Conservation (phyloP, 2,329 filamentous ascomycete genomes). For the Aulographum hederae region DNA sequence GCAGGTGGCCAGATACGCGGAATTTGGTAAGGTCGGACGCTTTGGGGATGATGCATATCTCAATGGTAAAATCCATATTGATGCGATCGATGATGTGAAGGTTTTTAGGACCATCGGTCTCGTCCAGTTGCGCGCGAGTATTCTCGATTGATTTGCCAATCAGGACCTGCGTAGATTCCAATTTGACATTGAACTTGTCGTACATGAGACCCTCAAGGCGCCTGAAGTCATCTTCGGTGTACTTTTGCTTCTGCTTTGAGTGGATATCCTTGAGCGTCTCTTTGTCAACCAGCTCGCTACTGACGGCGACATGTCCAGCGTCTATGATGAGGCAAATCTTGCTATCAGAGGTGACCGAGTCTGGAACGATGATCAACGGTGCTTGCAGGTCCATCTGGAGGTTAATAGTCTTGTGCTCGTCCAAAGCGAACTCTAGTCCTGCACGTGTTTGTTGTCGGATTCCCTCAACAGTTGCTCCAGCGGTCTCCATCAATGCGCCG, state of each 20-base stretch:
- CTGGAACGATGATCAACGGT: slow-evolving; percentile 87
- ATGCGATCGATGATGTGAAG: slow-evolving; percentile 91
- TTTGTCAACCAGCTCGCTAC: slow-evolving; percentile 84
- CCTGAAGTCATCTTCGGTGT: slow-evolving; percentile 76
- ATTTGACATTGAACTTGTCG: slow-evolving; percentile 83
- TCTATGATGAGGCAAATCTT: slow-evolving; percentile 87
- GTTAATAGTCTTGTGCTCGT: slow-evolving; percentile 97
- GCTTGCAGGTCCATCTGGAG: slow-evolving; percentile 90
- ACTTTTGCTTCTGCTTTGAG: slow-evolving; percentile 71
- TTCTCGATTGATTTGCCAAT: slow-evolving; percentile 87
- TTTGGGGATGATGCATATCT: slow-evolving; percentile 92
- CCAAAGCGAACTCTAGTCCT: slow-evolving; percentile 84
- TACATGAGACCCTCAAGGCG: slow-evolving; percentile 89
- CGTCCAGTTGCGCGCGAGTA: slow-evolving; percentile 63
- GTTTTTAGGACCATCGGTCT: slow-evolving; percentile 47
- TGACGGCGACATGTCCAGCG: slow-evolving; percentile 87
- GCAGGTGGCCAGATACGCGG: slow-evolving; percentile 77
- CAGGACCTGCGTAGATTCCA: slow-evolving; percentile 86
- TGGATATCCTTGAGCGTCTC: slow-evolving; percentile 80
- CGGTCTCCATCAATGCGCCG: slow-evolving; percentile 82
- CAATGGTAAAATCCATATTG: slow-evolving; percentile 93
- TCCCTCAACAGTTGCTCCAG: slow-evolving; percentile 87
- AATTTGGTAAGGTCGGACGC: slow-evolving; percentile 84
- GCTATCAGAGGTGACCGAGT: slow-evolving; percentile 66
- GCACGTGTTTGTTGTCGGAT: slow-evolving; percentile 89